phyloP scores from a whole-genome alignment of 192 early-diverging fungal species.

The Phycomyces nitens region DNA sequence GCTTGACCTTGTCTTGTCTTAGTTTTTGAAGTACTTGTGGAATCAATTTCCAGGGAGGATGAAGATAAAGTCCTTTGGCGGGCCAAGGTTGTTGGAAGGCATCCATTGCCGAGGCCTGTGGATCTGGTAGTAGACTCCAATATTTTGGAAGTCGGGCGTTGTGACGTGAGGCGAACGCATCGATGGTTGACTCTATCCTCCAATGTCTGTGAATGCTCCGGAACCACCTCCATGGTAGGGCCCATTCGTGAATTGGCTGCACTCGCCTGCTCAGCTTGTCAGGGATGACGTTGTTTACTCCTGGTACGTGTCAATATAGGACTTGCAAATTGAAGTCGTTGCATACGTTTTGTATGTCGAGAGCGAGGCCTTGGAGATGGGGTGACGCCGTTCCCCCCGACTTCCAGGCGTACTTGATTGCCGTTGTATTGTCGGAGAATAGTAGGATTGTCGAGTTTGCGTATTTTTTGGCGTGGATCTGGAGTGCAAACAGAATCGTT shows the following conservation, averaged over 20 bases:
- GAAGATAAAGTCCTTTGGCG: not conserved
- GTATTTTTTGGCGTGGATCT: too few species aligned
- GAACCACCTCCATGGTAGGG: not conserved
- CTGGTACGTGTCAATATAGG: conserved; percentile 4
- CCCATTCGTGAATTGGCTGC: not conserved
- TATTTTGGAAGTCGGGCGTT: not conserved
- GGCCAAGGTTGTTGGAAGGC: not conserved
- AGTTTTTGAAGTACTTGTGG: not conserved
- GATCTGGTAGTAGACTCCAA: not conserved
- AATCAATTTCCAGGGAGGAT: not conserved
- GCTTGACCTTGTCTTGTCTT: not conserved
- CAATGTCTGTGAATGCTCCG: too few species aligned
- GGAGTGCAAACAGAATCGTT: too few species aligned
- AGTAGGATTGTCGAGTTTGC: too few species aligned
- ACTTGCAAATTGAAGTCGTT: not conserved
- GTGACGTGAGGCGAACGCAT: conserved; percentile 15
- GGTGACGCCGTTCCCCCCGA: conserved; percentile 16
- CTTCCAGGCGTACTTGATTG: conserved; percentile 17
- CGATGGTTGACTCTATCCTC: not conserved
- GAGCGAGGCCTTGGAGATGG: conserved; percentile 11
- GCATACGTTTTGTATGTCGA: conserved; percentile 14
- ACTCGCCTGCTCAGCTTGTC: not conserved
- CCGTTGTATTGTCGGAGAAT: too few species aligned
- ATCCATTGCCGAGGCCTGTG: not conserved
- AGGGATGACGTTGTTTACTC: conserved; percentile 9